Conservation (phyloP, 2,329 filamentous ascomycete genomes). For the Scedosporium aurantiacum region DNA sequence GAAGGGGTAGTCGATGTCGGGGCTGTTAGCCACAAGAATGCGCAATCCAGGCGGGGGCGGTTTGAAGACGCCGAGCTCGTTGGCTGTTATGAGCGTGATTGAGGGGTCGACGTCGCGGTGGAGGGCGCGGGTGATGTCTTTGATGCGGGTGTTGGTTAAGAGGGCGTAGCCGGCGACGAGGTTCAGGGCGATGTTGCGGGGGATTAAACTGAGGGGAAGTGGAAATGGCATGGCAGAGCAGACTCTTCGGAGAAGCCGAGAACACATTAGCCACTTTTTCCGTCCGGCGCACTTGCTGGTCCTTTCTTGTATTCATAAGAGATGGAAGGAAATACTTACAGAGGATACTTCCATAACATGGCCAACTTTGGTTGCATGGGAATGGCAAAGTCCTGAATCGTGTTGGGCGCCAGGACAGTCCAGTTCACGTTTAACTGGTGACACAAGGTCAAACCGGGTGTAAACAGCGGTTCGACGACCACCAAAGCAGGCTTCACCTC, state of each 20-base stretch:
- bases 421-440: slow-evolving; percentile 21
- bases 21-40: slow-evolving; percentile 17
- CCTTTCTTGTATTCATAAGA: too few relatives aligned
- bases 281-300: too few relatives aligned
- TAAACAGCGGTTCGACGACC: slow-evolving; percentile 31
- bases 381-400: slow-evolving; percentile 27
- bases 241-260: slow-evolving; percentile 18
- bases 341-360: slow-evolving; percentile 25
- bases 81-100: slow-evolving; percentile 7
- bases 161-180: slow-evolving; percentile 16
- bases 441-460: slow-evolving; percentile 30
- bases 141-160: slow-evolving; percentile 12
- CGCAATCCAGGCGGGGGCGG: slow-evolving; percentile 5
- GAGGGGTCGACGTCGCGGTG: slow-evolving; percentile 2
- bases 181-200: slow-evolving; percentile 28
- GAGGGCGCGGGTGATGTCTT: slow-evolving; percentile 1
- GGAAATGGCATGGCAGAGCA: slow-evolving; percentile 34
- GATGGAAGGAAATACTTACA: slow-evolving; percentile 18
- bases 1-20: slow-evolving; percentile 28
- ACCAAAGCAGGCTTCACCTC: slow-evolving; percentile 26
- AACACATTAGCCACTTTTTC: not conserved
- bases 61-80: slow-evolving; percentile 1
- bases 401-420: slow-evolving; percentile 31
- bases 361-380: slow-evolving; percentile 25
- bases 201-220: slow-evolving; percentile 29